phyloP scores from a whole-genome alignment of 345 rosid species.

The Euphorbia tirucalli region DNA sequence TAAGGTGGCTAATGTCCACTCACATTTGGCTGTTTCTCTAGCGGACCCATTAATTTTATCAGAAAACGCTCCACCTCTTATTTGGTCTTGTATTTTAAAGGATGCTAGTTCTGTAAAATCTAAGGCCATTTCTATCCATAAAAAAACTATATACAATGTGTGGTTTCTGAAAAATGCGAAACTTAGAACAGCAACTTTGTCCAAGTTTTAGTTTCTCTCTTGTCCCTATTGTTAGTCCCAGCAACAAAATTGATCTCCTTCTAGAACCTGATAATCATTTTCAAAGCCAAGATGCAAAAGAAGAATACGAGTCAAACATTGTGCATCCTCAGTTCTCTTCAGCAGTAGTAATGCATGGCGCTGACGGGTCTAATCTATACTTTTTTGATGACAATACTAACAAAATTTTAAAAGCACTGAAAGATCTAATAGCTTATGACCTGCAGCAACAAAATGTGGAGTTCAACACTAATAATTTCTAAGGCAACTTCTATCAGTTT shows the following conservation, averaged over 20 bases:
- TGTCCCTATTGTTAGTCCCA: neutral
- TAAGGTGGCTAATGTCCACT: no score
- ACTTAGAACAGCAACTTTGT: neutral
- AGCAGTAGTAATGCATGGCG: neutral
- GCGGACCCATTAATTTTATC: no score
- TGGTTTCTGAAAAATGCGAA: slow-evolving; percentile 3
- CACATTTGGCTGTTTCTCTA: no score
- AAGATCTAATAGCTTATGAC: neutral
- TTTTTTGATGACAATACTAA: neutral
- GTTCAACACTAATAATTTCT: neutral
- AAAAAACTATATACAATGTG: slow-evolving; percentile 6
- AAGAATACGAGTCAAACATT: neutral
- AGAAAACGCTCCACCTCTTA: no score
- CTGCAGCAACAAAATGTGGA: neutral
- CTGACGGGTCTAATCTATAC: slow-evolving; percentile 9
- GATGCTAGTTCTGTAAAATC: no score
- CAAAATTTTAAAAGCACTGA: neutral
- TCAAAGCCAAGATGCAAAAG: neutral
- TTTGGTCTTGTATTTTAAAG: no score
- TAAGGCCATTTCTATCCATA: no score
- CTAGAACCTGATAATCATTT: neutral
- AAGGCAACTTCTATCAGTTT: neutral
- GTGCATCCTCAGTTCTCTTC: slow-evolving; percentile 3
- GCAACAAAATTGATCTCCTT: slow-evolving; percentile 2
- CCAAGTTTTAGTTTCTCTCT: neutral